These are phyloP conservation scores for Tolypocladium inflatum DNA, from an alignment of 2,329 filamentous ascomycete species.

Conservation along the genomic window DNA sequence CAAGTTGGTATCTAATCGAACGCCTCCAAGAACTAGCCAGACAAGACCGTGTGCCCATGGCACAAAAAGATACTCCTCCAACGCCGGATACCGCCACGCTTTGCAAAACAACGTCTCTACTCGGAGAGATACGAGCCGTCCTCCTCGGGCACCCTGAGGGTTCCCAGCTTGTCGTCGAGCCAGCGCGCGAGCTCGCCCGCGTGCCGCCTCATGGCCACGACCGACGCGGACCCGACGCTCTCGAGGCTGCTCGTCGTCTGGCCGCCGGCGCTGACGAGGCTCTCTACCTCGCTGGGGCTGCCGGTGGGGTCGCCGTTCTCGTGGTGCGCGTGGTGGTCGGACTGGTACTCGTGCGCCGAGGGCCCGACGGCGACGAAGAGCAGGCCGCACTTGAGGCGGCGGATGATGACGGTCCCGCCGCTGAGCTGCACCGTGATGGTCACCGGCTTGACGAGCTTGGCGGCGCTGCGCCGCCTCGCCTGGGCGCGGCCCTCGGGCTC, in stretches of 20 bases:
- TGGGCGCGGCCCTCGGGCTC: background rate
- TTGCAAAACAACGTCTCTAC: background rate
- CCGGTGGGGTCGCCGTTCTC: slow-evolving; percentile 24
- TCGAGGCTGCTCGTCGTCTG: slow-evolving; percentile 32
- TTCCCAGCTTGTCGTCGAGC: slow-evolving; percentile 50
- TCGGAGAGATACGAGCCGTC: slow-evolving; percentile 10
- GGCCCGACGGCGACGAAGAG: slow-evolving; percentile 53
- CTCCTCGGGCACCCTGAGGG: slow-evolving; percentile 43
- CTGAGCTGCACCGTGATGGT: slow-evolving; percentile 50
- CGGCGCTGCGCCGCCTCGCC: slow-evolving; percentile 2
- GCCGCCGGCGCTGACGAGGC: slow-evolving; percentile 34
- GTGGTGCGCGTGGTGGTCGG: slow-evolving; percentile 6
- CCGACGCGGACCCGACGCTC: slow-evolving; percentile 31
- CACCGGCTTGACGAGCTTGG: slow-evolving; percentile 21
- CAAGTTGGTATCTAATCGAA: slow-evolving; percentile 5
- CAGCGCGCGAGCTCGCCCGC: slow-evolving; percentile 50
- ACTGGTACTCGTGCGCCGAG: slow-evolving; percentile 16
- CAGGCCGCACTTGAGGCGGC: slow-evolving; percentile 47
- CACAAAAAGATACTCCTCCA: background rate
- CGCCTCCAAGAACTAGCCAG: background rate
- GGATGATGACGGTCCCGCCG: slow-evolving; percentile 49
- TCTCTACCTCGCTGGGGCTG: slow-evolving; percentile 35
- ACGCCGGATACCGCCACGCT: background rate
- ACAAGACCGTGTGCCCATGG: background rate
- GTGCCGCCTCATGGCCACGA: slow-evolving; percentile 43